These are phyloP conservation scores for Pseudomassariella vexata DNA, from an alignment of 2,329 filamentous ascomycete species.

Conservation along the genomic window DNA sequence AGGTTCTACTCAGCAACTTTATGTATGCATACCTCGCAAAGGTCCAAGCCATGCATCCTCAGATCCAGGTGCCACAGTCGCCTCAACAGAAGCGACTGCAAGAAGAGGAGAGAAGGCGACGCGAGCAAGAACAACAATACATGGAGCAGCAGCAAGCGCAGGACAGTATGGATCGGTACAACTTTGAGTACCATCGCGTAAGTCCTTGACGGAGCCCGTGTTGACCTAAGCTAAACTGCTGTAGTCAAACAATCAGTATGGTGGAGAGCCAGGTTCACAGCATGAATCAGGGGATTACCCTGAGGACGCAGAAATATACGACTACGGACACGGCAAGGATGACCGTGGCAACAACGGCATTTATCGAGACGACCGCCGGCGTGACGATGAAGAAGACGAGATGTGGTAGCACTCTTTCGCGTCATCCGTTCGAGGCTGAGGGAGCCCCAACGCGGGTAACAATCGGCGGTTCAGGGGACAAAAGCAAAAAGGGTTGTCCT, in stretches of 20 bases:
- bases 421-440: too few species aligned
- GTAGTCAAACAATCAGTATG: constrained; percentile 40
- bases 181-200: constrained; percentile 49
- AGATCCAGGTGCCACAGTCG: constrained; percentile 83
- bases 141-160: constrained; percentile 37
- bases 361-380: constrained; percentile 22
- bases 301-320: constrained; percentile 47
- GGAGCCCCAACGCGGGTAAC: too few species aligned
- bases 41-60: constrained; percentile 97
- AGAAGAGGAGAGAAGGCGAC: constrained; percentile 39
- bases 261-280: constrained; percentile 34
- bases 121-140: constrained; percentile 42
- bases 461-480: too few species aligned
- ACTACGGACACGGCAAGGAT: constrained; percentile 43
- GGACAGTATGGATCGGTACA: constrained; percentile 42
- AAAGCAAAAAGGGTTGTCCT: too few species aligned
- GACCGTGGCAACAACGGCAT: constrained; percentile 24
- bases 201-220: too few species aligned
- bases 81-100: constrained; percentile 64
- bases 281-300: constrained; percentile 41
- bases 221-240: neutral
- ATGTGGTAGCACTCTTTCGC: constrained; percentile 4
- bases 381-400: constrained; percentile 27
- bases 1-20: constrained; percentile 96
- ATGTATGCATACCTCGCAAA: constrained; percentile 99